phyloP scores from a whole-genome alignment of 352 stramenopile species.

The Globisporangium irregulare region DNA sequence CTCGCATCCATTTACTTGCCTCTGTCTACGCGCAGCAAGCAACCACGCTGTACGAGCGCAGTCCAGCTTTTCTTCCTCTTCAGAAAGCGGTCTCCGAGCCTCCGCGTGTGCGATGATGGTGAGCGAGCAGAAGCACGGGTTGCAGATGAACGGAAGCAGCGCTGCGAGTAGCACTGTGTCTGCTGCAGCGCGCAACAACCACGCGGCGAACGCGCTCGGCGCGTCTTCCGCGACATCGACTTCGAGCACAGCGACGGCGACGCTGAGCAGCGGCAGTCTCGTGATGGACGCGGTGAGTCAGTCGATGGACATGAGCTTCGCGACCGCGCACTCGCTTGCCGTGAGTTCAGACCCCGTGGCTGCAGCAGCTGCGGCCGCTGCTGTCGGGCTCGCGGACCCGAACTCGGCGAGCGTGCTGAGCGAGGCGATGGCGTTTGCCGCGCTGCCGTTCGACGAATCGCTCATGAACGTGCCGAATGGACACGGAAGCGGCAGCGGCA shows the following conservation, averaged over 20 bases:
- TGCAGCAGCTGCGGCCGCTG: slow-evolving; percentile 14
- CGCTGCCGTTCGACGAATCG: slow-evolving; percentile 59
- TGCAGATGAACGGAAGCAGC: slow-evolving; percentile 7
- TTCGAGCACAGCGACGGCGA: slow-evolving; percentile 6
- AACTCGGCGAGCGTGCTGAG: slow-evolving; percentile 7
- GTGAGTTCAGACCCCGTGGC: slow-evolving; percentile 13
- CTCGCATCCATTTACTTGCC: neutral
- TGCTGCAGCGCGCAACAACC: neutral
- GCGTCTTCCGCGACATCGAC: neutral
- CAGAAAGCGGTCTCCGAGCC: neutral
- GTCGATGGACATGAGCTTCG: slow-evolving; percentile 15
- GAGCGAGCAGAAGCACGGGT: slow-evolving; percentile 30
- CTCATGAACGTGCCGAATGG: slow-evolving; percentile 28
- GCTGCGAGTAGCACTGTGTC: neutral
- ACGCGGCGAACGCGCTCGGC: slow-evolving; percentile 9
- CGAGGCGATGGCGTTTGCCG: slow-evolving; percentile 20
- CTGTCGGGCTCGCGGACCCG: slow-evolving; percentile 18
- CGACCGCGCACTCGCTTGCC: slow-evolving; percentile 14
- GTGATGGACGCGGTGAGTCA: slow-evolving; percentile 3
- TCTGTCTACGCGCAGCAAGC: neutral
- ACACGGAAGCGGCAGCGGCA: slow-evolving; percentile 18
- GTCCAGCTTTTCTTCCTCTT: neutral
- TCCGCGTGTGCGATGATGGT: slow-evolving; percentile 31
- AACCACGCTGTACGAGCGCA: neutral
- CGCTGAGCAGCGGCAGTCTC: neutral